Percentiles rank a stretch among this genome's conserved stretches.
Evolutionary conservation across 768 basidiomycete genomes (phyloP).

Genomic region (Hygrophoropsis aurantiaca): DNA sequence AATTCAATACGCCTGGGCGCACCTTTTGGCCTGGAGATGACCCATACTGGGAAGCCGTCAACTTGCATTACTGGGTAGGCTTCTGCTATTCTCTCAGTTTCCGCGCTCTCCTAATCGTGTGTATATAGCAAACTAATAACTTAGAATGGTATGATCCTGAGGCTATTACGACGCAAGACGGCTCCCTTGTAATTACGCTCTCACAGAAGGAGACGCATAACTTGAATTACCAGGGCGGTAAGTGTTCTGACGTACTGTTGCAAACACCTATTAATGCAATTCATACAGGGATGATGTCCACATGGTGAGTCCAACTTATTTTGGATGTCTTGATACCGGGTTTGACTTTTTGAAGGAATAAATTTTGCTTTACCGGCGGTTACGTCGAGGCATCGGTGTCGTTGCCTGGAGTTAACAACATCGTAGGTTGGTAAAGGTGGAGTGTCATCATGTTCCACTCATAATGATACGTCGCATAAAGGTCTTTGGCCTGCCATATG

Average conservation of each 20-base stretch:
- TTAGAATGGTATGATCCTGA: slow-evolving; percentile 61
- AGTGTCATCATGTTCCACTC: background rate
- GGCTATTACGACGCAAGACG: slow-evolving; percentile 49
- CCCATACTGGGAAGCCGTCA: slow-evolving; percentile 74
- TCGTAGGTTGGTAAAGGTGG: slow-evolving; percentile 41
- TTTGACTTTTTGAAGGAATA: slow-evolving; percentile 53
- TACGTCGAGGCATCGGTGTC: slow-evolving; percentile 64
- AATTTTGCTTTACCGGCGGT: slow-evolving; percentile 88
- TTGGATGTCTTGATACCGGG: background rate
- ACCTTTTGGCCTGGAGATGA: slow-evolving; percentile 83
- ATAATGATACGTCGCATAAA: slow-evolving; percentile 6
- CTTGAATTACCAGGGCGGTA: slow-evolving; percentile 45
- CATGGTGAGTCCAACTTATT: slow-evolving; percentile 27
- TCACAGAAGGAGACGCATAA: slow-evolving; percentile 43
- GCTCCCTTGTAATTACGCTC: slow-evolving; percentile 52
- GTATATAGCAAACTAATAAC: slow-evolving; percentile 45
- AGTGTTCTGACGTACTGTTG: slow-evolving; percentile 14
- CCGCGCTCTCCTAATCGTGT: slow-evolving; percentile 34
- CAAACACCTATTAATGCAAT: slow-evolving; percentile 39
- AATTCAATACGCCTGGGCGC: slow-evolving; percentile 75
- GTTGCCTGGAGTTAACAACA: slow-evolving; percentile 65
- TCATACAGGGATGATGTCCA: slow-evolving; percentile 48
- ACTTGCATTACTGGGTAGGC: slow-evolving; percentile 44
- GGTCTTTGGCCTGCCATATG: slow-evolving; percentile 57
- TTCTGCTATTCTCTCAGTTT: slow-evolving; percentile 18